phyloP scores from a whole-genome alignment of 2,329 filamentous ascomycete species.

The Xylariaceae sp. region DNA sequence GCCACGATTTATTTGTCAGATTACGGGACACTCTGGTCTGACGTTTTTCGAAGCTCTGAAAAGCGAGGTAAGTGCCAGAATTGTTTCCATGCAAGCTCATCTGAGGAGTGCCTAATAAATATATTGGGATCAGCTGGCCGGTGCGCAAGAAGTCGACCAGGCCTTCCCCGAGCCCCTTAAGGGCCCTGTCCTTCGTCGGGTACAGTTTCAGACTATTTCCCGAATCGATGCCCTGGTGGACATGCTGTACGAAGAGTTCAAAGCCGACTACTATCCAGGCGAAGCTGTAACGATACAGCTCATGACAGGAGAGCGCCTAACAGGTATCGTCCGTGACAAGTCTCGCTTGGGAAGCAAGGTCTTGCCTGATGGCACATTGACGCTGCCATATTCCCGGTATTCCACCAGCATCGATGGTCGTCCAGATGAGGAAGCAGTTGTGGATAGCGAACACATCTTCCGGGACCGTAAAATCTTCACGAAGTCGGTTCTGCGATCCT shows the following conservation, averaged over 20 bases:
- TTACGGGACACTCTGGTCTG: conserved; percentile 85
- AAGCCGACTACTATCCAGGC: conserved; percentile 84
- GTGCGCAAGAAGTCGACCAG: conserved; percentile 83
- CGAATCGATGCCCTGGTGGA: conserved; percentile 78
- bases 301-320: conserved; percentile 61
- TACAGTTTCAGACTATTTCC: conserved; percentile 85
- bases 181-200: conserved; percentile 80
- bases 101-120: conserved; percentile 25
- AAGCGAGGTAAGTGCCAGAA: conserved; percentile 66
- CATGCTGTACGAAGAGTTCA: conserved; percentile 71
- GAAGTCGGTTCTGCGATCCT: conserved; percentile 87
- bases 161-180: conserved; percentile 88
- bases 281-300: conserved; percentile 74
- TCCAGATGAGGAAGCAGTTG: conserved; percentile 65
- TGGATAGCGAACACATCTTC: conserved; percentile 75
- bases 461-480: conserved; percentile 90
- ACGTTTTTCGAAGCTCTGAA: conserved; percentile 89
- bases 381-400: conserved; percentile 70
- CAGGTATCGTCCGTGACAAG: conserved; percentile 79
- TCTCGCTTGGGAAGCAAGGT: conserved; percentile 63
- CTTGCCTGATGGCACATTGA: conserved; percentile 62
- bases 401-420: conserved; percentile 69
- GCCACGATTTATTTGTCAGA: conserved; percentile 90
- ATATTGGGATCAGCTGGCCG: conserved; percentile 52
- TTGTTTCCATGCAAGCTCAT: neutral